These are phyloP conservation scores for Eutrema heterophyllum DNA, from an alignment of 345 rosid genomes.

Conservation along the genomic window DNA sequence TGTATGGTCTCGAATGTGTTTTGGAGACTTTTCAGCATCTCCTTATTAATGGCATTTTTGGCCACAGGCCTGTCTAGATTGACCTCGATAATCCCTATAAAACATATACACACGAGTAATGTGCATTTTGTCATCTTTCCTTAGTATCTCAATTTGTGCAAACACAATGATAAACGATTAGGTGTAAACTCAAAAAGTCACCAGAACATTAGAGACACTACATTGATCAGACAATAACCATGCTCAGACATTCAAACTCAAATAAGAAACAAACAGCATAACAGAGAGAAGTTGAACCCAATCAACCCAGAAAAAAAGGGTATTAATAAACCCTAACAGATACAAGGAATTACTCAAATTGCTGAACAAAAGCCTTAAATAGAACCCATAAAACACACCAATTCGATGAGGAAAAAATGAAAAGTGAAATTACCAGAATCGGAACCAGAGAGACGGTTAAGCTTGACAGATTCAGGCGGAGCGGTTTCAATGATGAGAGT, in stretches of 20 bases:
- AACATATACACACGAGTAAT: constrained; percentile 7
- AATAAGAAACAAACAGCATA: neutral
- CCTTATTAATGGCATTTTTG: constrained; percentile 76
- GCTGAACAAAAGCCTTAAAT: neutral
- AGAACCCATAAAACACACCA: neutral
- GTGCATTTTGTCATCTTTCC: neutral
- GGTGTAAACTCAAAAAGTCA: neutral
- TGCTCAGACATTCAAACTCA: neutral
- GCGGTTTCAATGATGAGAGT: constrained; percentile 63
- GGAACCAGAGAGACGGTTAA: constrained; percentile 49
- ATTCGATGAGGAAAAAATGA: neutral
- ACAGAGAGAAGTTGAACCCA: neutral
- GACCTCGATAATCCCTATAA: constrained; percentile 76
- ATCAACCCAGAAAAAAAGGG: neutral
- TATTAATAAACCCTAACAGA: neutral
- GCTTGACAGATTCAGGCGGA: constrained; percentile 57
- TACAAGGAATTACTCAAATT: neutral
- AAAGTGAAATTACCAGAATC: constrained; percentile 49
- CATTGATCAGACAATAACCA: neutral
- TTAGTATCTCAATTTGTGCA: neutral
- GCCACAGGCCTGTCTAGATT: constrained; percentile 60
- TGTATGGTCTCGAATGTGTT: constrained; percentile 51
- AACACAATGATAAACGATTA: neutral
- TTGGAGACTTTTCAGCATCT: constrained; percentile 63
- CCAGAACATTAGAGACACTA: neutral